Evolutionary conservation across 768 basidiomycete species (phyloP).

Genomic region (Agaricus bisporus): DNA sequence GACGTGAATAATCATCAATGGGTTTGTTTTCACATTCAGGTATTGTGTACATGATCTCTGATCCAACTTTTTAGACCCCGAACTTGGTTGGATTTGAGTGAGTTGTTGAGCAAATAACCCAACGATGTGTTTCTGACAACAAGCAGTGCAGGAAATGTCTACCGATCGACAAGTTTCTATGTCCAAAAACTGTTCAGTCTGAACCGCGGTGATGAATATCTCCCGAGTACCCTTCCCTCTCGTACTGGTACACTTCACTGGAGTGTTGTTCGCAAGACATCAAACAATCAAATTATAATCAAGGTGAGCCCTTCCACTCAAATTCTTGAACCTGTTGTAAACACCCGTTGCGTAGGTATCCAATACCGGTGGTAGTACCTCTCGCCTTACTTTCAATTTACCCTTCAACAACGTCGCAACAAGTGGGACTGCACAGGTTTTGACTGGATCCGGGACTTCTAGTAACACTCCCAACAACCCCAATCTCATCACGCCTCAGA

Average conservation of each 20-base stretch:
- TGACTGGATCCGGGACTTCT: constrained; percentile 41
- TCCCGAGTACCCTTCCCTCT: constrained; percentile 55
- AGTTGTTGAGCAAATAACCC: constrained; percentile 14
- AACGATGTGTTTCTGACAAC: not conserved
- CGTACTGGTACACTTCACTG: constrained; percentile 47
- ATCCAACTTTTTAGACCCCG: constrained; percentile 35
- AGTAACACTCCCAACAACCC: constrained; percentile 54
- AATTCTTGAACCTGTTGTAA: not conserved
- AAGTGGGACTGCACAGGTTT: constrained; percentile 39
- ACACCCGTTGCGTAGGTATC: constrained; percentile 32
- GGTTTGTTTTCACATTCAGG: constrained; percentile 25
- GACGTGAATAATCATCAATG: constrained; percentile 52
- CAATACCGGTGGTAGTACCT: constrained; percentile 38
- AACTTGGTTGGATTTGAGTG: constrained; percentile 60
- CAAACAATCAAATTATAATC: constrained; percentile 41
- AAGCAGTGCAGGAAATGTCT: constrained; percentile 44
- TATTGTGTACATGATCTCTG: not conserved
- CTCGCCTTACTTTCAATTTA: constrained; percentile 43
- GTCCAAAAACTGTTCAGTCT: constrained; percentile 60
- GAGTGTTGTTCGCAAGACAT: constrained; percentile 45
- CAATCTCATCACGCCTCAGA: constrained; percentile 39
- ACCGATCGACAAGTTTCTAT: constrained; percentile 58
- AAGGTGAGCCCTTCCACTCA: constrained; percentile 35
- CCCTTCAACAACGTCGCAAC: constrained; percentile 44
- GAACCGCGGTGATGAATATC: constrained; percentile 56